Conservation (phyloP, 179 eudicot genomes). For the Beta corolliflora region DNA sequence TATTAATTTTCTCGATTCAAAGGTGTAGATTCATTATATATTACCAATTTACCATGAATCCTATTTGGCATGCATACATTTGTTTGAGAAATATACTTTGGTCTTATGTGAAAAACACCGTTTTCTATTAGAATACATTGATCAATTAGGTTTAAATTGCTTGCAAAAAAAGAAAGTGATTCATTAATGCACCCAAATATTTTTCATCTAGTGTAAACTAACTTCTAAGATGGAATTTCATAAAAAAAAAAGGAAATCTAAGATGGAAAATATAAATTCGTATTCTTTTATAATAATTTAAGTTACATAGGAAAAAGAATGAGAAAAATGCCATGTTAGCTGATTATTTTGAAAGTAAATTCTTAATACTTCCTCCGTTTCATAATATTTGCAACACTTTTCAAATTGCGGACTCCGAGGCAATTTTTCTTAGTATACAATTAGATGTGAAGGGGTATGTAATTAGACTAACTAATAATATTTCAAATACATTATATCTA, state of each 20-base stretch:
- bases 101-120: background rate
- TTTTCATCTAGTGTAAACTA: background rate
- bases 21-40: background rate
- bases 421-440: too few relatives aligned
- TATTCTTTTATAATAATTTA: too few relatives aligned
- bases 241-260: background rate
- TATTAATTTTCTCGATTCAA: background rate
- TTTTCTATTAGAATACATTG: background rate
- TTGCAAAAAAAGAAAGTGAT: too few relatives aligned
- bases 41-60: background rate
- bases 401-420: too few relatives aligned
- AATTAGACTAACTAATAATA: too few relatives aligned
- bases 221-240: background rate
- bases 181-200: background rate
- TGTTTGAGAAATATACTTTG: background rate
- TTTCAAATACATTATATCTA: too few relatives aligned
- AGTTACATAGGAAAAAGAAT: background rate
- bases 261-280: too few relatives aligned
- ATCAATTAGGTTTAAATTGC: background rate
- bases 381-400: too few relatives aligned
- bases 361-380: too few relatives aligned
- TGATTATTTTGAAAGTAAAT: background rate
- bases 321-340: background rate
- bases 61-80: background rate
- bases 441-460: too few relatives aligned